phyloP scores from a whole-genome alignment of 108 stramenopile genomes.

The Fragilaria crotonensis region DNA sequence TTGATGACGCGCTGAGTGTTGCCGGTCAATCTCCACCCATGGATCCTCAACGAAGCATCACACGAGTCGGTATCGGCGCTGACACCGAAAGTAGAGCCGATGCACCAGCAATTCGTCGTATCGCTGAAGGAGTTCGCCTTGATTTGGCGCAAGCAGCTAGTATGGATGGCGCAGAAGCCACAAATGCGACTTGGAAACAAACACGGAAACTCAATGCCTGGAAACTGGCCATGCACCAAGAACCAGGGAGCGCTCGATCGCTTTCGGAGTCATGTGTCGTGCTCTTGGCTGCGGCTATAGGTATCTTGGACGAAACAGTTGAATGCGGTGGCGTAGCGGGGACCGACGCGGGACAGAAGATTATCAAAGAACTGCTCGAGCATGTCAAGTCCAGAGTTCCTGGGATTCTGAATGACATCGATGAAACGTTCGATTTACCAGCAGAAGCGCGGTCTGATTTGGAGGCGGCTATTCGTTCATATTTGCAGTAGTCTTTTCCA shows the following conservation, averaged over 20 bases:
- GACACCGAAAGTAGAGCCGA: conserved; percentile 85
- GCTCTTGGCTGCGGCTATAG: conserved; percentile 67
- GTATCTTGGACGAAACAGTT: conserved; percentile 52
- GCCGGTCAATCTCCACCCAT: conserved; percentile 61
- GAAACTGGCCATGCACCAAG: conserved; percentile 82
- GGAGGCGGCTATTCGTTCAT: conserved; percentile 45
- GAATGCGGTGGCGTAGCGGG: conserved; percentile 49
- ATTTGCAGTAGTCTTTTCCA: conserved; percentile 21
- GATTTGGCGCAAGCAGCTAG: conserved; percentile 72
- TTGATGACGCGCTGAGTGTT: conserved; percentile 40
- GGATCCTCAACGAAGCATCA: conserved; percentile 77
- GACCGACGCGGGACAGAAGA: conserved; percentile 37
- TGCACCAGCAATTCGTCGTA: conserved; percentile 71
- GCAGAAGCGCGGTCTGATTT: conserved; percentile 27
- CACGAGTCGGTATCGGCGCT: conserved; percentile 81
- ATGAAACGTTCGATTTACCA: conserved; percentile 53
- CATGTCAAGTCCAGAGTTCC: conserved; percentile 38
- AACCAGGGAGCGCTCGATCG: conserved; percentile 29
- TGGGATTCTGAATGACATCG: conserved; percentile 44
- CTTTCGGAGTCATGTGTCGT: conserved; percentile 63
- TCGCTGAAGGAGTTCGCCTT: conserved; percentile 71
- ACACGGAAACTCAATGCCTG: conserved; percentile 45
- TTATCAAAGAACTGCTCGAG: conserved; percentile 41
- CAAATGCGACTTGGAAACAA: conserved; percentile 46
- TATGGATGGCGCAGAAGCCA: conserved; percentile 43